Conservation (phyloP, 192 early-diverging fungal genomes). For the Coemansia sp. region DNA sequence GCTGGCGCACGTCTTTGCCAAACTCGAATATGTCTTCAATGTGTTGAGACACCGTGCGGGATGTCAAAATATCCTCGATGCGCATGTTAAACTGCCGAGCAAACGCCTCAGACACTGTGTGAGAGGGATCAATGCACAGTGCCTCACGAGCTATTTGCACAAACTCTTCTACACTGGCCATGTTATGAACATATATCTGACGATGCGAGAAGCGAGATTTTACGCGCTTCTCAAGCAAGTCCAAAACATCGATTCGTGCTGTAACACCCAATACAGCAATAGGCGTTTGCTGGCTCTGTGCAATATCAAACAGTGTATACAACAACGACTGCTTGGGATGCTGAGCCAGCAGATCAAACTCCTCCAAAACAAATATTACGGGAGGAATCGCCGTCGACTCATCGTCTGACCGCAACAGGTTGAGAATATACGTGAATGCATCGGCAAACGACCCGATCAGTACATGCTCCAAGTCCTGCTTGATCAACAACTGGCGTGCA, state of each 20-base stretch:
- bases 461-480: slow-evolving; percentile 54
- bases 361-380: slow-evolving; percentile 87
- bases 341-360: slow-evolving; percentile 89
- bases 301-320: slow-evolving; percentile 92
- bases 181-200: slow-evolving; percentile 69
- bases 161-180: slow-evolving; percentile 60
- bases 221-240: slow-evolving; percentile 89
- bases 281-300: slow-evolving; percentile 78
- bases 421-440: slow-evolving; percentile 40
- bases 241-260: slow-evolving; percentile 75
- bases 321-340: slow-evolving; percentile 91
- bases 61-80: slow-evolving; percentile 26
- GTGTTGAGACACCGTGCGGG: slow-evolving; percentile 10
- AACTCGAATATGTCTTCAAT: slow-evolving; percentile 30
- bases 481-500: slow-evolving; percentile 72
- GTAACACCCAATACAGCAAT: slow-evolving; percentile 87
- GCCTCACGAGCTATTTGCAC: slow-evolving; percentile 56
- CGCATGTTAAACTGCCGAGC: slow-evolving; percentile 53
- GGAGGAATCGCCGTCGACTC: slow-evolving; percentile 12
- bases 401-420: slow-evolving; percentile 22
- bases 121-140: slow-evolving; percentile 28
- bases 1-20: slow-evolving; percentile 39
- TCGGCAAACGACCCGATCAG: slow-evolving; percentile 45
- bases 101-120: slow-evolving; percentile 23
- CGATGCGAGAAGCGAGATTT: slow-evolving; percentile 93